Percentiles rank a stretch among this genome's conserved stretches.
phyloP scores from a whole-genome alignment of 1,139 yeast genomes.

The Pichia sp. region DNA sequence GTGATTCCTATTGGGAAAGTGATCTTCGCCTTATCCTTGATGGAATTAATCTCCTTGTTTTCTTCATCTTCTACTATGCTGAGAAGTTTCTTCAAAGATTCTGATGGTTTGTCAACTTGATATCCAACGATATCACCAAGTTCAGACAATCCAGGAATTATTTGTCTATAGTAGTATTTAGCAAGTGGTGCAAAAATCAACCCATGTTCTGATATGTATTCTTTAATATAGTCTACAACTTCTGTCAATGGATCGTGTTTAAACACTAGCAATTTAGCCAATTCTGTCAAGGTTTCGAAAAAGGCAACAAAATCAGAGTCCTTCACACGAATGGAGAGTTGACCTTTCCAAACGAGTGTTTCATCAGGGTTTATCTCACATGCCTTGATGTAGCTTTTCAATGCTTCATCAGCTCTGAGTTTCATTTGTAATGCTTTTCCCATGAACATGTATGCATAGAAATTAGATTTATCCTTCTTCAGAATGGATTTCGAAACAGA shows the following conservation, averaged over 20 bases:
- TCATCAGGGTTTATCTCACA: slow-evolving; percentile 47
- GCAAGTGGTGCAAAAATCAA: slow-evolving; percentile 15
- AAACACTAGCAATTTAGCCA: slow-evolving; percentile 31
- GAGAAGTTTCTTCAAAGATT: slow-evolving; percentile 45
- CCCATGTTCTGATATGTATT: slow-evolving; percentile 26
- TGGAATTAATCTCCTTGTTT: slow-evolving; percentile 27
- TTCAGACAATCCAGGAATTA: slow-evolving; percentile 53
- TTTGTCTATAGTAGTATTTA: slow-evolving; percentile 42
- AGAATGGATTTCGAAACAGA: slow-evolving; percentile 4
- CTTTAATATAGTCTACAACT: slow-evolving; percentile 39
- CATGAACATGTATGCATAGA: slow-evolving; percentile 56
- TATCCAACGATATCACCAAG: slow-evolving; percentile 52
- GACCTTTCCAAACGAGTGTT: slow-evolving; percentile 77
- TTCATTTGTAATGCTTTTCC: slow-evolving; percentile 52
- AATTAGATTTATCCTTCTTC: slow-evolving; percentile 43
- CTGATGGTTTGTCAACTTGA: slow-evolving; percentile 43
- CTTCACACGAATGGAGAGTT: slow-evolving; percentile 36
- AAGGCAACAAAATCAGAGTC: slow-evolving; percentile 37
- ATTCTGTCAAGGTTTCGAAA: slow-evolving; percentile 40
- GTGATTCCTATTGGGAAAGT: slow-evolving; percentile 34
- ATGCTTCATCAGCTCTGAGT: slow-evolving; percentile 37
- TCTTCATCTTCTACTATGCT: slow-evolving; percentile 40
- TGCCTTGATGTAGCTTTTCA: slow-evolving; percentile 35
- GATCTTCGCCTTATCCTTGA: slow-evolving; percentile 33
- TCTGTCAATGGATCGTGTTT: slow-evolving; percentile 36